Evolutionary conservation across 2,329 filamentous ascomycete species (phyloP).

Genomic region (Trichoderma pleuroti): DNA sequence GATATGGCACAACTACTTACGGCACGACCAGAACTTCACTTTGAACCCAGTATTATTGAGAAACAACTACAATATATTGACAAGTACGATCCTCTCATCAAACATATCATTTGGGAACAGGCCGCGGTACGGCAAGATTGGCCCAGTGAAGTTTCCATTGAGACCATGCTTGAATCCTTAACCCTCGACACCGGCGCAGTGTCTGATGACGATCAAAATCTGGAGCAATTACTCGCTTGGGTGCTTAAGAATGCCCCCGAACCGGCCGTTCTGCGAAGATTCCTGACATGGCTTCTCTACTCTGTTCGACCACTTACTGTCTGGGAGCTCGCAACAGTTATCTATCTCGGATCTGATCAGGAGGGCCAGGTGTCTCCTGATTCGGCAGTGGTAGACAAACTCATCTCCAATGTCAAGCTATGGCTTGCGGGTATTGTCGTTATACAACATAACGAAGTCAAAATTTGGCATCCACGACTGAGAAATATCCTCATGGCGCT

Average conservation of each 20-base stretch:
- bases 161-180: conserved; percentile 9
- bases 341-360: conserved; percentile 1
- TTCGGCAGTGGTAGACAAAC: neutral
- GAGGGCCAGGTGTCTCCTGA: neutral
- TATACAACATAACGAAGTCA: conserved; percentile 19
- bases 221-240: conserved; percentile 15
- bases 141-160: conserved; percentile 5
- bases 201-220: neutral
- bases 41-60: neutral
- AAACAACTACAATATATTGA: conserved; percentile 25
- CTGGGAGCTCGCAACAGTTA: conserved; percentile 19
- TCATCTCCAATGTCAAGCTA: conserved; percentile 14
- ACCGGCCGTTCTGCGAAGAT: neutral
- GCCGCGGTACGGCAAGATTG: conserved; percentile 9
- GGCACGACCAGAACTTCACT: conserved; percentile 18
- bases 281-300: conserved; percentile 20
- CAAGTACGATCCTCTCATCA: conserved; percentile 6
- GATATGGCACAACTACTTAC: conserved; percentile 12
- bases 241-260: conserved; percentile 14
- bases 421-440: conserved; percentile 20
- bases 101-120: conserved; percentile 17
- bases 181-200: neutral
- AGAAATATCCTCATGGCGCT: conserved; percentile 10
- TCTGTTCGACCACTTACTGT: conserved; percentile 19
- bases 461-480: conserved; percentile 13